phyloP scores from a whole-genome alignment of 2,329 filamentous ascomycete species.

The Rhynchosporium graminicola region DNA sequence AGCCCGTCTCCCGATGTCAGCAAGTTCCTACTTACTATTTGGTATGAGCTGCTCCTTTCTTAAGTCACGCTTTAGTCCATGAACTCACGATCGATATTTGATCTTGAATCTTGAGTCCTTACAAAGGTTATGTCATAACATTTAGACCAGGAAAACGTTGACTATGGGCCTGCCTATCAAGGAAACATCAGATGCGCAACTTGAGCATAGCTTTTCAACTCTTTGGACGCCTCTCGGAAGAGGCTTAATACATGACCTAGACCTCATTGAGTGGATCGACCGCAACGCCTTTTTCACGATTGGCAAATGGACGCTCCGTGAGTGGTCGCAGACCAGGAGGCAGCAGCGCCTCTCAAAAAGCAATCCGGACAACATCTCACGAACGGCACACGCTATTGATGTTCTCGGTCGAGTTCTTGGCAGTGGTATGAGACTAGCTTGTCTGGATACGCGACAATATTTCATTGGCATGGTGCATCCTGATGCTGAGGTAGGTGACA shows the following conservation, averaged over 20 bases:
- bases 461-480: constrained; percentile 15
- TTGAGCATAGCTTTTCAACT: constrained; percentile 7
- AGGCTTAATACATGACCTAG: constrained; percentile 11
- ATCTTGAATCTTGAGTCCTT: no score
- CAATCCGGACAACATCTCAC: no score
- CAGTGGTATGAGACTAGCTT: constrained; percentile 14
- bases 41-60: background rate
- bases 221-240: constrained; percentile 17
- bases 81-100: no score
- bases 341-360: background rate
- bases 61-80: no score
- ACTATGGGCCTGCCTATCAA: constrained; percentile 8
- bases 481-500: background rate
- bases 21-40: background rate
- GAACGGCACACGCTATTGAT: background rate
- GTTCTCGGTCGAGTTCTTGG: constrained; percentile 11
- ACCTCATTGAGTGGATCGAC: constrained; percentile 22
- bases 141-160: background rate
- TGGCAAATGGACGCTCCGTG: constrained; percentile 8
- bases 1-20: background rate
- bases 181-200: background rate
- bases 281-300: constrained; percentile 19
- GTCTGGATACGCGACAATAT: background rate
- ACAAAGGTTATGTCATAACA: no score
- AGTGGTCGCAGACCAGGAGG: constrained; percentile 12